Evolutionary conservation across 345 rosid genomes (phyloP).

Genomic region (Citrus glauca): DNA sequence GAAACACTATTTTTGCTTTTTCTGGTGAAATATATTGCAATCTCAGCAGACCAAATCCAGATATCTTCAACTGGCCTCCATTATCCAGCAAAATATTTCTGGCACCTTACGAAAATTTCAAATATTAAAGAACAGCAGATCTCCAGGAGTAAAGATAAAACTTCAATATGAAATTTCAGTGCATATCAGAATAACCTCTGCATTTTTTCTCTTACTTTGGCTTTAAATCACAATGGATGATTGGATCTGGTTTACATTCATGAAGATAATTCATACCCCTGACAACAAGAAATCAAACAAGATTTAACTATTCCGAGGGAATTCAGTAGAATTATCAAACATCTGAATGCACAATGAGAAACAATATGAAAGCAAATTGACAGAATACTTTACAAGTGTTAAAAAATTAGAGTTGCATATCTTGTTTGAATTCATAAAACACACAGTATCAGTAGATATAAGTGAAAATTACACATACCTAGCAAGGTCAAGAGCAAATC

Average conservation of each 20-base stretch:
- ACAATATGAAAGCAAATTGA: background rate
- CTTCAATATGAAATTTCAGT: conserved; percentile 14
- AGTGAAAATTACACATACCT: conserved; percentile 45
- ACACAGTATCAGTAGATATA: background rate
- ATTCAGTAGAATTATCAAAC: background rate
- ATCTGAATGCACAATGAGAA: background rate
- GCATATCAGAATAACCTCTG: conserved; percentile 32
- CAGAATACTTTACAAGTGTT: background rate
- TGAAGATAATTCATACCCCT: conserved; percentile 82
- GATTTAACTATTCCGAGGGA: conserved; percentile 1
- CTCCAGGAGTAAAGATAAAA: conserved; percentile 15
- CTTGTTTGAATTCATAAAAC: background rate
- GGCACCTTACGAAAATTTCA: conserved; percentile 95
- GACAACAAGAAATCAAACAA: conserved; percentile 29
- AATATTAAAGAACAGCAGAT: conserved; percentile 57
- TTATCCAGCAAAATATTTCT: conserved; percentile 98
- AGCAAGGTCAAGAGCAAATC: conserved; percentile 88
- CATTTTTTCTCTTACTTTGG: conserved; percentile 84
- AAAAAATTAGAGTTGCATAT: background rate
- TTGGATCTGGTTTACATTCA: conserved; percentile 80
- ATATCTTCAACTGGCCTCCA: conserved; percentile 76
- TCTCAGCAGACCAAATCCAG: conserved; percentile 83
- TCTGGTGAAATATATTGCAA: conserved; percentile 52
- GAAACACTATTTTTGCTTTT: conserved; percentile 47
- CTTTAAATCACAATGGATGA: conserved; percentile 86